Evolutionary conservation across 495 filamentous ascomycete genomes (phyloP).

Genomic region (Hypoxylon rickii): DNA sequence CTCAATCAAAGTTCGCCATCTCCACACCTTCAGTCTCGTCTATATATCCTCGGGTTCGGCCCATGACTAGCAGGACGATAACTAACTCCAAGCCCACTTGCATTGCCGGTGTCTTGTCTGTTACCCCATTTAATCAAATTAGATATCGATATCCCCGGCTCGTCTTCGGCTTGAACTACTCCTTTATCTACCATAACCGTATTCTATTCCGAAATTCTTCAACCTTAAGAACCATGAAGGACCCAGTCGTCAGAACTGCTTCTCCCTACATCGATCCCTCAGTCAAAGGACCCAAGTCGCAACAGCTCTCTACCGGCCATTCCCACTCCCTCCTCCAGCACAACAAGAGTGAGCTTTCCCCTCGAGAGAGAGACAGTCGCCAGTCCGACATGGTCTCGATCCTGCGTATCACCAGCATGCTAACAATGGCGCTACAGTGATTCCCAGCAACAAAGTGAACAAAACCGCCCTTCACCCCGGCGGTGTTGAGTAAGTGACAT

Average conservation of each 20-base stretch:
- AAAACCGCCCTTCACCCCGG: slow-evolving; percentile 85
- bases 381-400: too few species aligned
- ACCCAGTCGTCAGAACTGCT: slow-evolving; percentile 52
- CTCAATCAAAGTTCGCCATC: slow-evolving; percentile 36
- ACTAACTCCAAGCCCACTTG: slow-evolving; percentile 30
- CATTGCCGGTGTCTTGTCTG: slow-evolving; percentile 35
- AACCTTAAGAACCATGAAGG: slow-evolving; percentile 54
- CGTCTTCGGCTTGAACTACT: slow-evolving; percentile 32
- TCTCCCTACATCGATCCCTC: slow-evolving; percentile 56
- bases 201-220: slow-evolving; percentile 20
- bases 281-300: slow-evolving; percentile 53
- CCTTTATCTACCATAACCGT: slow-evolving; percentile 25
- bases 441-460: slow-evolving; percentile 71
- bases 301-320: slow-evolving; percentile 43
- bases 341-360: slow-evolving; percentile 46
- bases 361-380: slow-evolving; percentile 42
- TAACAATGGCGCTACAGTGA: slow-evolving; percentile 57
- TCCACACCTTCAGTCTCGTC: slow-evolving; percentile 36
- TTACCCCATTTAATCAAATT: slow-evolving; percentile 42
- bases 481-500: slow-evolving; percentile 80
- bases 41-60: slow-evolving; percentile 46
- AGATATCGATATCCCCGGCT: slow-evolving; percentile 34
- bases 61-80: slow-evolving; percentile 38
- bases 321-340: slow-evolving; percentile 32
- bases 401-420: slow-evolving; percentile 28